Evolutionary conservation across 2,329 filamentous ascomycete species (phyloP).

Genomic region (Stenocarpella maydis): DNA sequence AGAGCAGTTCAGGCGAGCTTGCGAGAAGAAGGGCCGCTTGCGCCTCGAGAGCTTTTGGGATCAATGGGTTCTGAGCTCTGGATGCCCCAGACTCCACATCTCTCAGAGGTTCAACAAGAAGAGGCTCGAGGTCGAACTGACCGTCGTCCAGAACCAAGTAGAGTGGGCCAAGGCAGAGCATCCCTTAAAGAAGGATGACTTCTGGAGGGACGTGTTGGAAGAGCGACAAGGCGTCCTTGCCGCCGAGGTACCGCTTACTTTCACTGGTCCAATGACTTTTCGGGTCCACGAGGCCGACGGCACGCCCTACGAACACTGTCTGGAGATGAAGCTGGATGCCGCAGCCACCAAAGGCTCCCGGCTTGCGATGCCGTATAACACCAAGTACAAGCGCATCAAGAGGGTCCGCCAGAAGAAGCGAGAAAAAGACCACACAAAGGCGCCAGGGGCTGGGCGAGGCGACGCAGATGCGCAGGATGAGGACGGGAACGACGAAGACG

Average conservation of each 20-base stretch:
- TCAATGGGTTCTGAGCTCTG: conserved; percentile 89
- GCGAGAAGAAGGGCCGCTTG: conserved; percentile 87
- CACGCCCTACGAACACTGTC: conserved; percentile 96
- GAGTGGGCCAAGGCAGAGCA: conserved; percentile 61
- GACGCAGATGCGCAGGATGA: conserved; percentile 60
- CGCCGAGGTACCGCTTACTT: conserved; percentile 77
- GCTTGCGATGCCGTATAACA: conserved; percentile 97
- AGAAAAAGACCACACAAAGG: conserved; percentile 76
- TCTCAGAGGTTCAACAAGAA: conserved; percentile 97
- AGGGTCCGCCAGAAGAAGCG: conserved; percentile 69
- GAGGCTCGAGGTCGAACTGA: conserved; percentile 91
- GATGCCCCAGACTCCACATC: conserved; percentile 87
- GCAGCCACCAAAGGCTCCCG: conserved; percentile 71
- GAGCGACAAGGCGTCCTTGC: conserved; percentile 73
- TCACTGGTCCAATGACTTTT: conserved; percentile 97
- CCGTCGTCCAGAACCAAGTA: conserved; percentile 78
- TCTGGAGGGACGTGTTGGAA: conserved; percentile 87
- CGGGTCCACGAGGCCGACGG: conserved; percentile 98
- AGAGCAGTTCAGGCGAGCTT: conserved; percentile 80
- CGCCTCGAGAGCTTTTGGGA: conserved; percentile 91
- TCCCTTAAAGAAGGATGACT: conserved; percentile 73
- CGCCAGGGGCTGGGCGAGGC: conserved; percentile 59
- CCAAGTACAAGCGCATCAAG: conserved; percentile 98
- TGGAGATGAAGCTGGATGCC: conserved; percentile 88
- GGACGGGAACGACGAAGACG: conserved; percentile 75